phyloP scores from a whole-genome alignment of 257 asterid genomes.

The Nicotiana obtusifolia region DNA sequence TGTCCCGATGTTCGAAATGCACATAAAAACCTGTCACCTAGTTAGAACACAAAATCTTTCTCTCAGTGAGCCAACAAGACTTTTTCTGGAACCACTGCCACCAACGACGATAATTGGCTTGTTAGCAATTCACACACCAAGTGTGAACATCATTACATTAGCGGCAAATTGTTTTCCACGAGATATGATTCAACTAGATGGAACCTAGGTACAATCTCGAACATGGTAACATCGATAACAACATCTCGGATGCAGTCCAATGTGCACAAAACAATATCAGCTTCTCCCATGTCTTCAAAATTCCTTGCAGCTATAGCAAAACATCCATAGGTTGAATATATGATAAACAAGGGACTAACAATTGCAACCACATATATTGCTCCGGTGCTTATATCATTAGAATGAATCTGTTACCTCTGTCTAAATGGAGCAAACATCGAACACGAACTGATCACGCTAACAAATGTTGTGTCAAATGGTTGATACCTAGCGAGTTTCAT shows the following conservation, averaged over 20 bases:
- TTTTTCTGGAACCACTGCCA: too few species aligned
- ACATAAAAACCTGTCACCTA: too few species aligned
- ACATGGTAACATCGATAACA: not conserved
- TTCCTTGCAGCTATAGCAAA: constrained; percentile 57
- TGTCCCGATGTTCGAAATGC: too few species aligned
- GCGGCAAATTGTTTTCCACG: too few species aligned
- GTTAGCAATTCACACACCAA: too few species aligned
- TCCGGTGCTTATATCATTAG: constrained; percentile 55
- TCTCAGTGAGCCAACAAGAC: too few species aligned
- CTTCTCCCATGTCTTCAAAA: constrained; percentile 41
- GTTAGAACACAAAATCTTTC: too few species aligned
- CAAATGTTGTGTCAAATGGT: constrained; percentile 72
- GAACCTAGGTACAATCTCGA: not conserved
- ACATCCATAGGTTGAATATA: constrained; percentile 81
- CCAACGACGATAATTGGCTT: too few species aligned
- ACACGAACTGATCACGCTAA: constrained; percentile 62
- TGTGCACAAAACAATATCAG: constrained; percentile 48
- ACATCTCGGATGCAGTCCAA: not conserved
- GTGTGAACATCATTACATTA: too few species aligned
- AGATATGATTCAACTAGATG: too few species aligned
- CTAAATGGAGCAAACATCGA: constrained; percentile 65
- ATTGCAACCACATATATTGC: constrained; percentile 40
- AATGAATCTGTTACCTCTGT: constrained; percentile 58
- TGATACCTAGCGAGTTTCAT: constrained; percentile 50
- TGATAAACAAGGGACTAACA: constrained; percentile 58